These are phyloP conservation scores for Sclerotinia minor DNA, from an alignment of 2,329 filamentous ascomycete genomes.

Conservation along the genomic window DNA sequence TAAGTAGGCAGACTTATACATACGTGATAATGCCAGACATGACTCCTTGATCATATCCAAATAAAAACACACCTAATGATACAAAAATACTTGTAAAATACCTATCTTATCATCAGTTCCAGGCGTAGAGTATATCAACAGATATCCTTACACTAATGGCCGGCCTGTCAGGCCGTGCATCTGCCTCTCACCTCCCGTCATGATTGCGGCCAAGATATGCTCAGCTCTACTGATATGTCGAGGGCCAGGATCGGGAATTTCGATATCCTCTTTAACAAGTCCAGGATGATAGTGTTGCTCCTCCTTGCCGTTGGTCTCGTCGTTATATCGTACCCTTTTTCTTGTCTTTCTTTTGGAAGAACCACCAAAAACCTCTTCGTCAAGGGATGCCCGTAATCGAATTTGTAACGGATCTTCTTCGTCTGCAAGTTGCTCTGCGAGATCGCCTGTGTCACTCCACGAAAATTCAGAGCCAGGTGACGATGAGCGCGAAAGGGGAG, in stretches of 20 bases:
- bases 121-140: neutral
- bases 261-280: slow-evolving; percentile 72
- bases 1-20: slow-evolving; percentile 32
- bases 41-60: slow-evolving; percentile 87
- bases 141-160: slow-evolving; percentile 73
- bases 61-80: slow-evolving; percentile 82
- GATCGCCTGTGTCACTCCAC: slow-evolving; percentile 93
- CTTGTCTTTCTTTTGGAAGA: slow-evolving; percentile 48
- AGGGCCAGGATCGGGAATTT: slow-evolving; percentile 68
- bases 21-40: slow-evolving; percentile 77
- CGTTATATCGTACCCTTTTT: slow-evolving; percentile 70
- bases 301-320: slow-evolving; percentile 45
- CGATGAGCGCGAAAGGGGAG: slow-evolving; percentile 54
- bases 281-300: slow-evolving; percentile 44
- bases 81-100: slow-evolving; percentile 95
- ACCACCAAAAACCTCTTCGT: slow-evolving; percentile 60
- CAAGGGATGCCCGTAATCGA: slow-evolving; percentile 65
- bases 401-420: slow-evolving; percentile 78
- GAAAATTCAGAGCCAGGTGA: slow-evolving; percentile 69
- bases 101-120: slow-evolving; percentile 48
- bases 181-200: slow-evolving; percentile 75
- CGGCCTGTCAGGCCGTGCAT: slow-evolving; percentile 94
- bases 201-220: slow-evolving; percentile 75
- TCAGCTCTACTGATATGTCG: slow-evolving; percentile 65
- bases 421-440: slow-evolving; percentile 86